These are phyloP conservation scores for Tolypocladium tropicale DNA, from an alignment of 2,329 filamentous ascomycete genomes.

Conservation along the genomic window DNA sequence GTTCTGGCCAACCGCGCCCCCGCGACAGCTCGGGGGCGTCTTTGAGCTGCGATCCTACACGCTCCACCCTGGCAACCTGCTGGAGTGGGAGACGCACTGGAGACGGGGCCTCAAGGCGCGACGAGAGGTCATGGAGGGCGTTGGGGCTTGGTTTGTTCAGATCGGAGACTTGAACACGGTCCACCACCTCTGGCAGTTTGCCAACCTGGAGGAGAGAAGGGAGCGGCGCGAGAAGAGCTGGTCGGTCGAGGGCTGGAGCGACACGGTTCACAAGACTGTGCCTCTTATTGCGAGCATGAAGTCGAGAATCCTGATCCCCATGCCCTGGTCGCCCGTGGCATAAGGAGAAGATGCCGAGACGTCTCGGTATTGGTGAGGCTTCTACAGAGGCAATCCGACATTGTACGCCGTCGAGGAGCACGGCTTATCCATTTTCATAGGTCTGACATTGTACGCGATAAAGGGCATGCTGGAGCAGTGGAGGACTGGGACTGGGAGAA, in stretches of 20 bases:
- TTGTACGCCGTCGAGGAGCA: neutral
- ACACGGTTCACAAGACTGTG: conserved; percentile 97
- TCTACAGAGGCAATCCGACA: neutral
- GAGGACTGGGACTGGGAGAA: neutral
- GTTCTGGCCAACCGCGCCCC: conserved; percentile 94
- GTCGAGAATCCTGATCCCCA: conserved; percentile 82
- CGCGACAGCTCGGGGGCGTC: conserved; percentile 78
- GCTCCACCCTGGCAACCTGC: conserved; percentile 84
- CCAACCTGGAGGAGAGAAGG: conserved; percentile 89
- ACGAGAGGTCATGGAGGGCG: conserved; percentile 95
- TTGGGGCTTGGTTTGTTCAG: conserved; percentile 97
- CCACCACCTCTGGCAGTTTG: conserved; percentile 97
- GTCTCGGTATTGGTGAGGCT: neutral
- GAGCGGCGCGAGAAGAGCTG: conserved; percentile 87
- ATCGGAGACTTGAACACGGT: conserved; percentile 97
- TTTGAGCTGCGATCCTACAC: conserved; percentile 97
- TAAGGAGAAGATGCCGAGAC: conserved; percentile 27
- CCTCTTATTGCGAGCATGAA: conserved; percentile 96
- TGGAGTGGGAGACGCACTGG: conserved; percentile 99
- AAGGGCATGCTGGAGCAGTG: neutral
- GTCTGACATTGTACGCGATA: neutral
- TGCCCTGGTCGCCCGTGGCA: conserved; percentile 92
- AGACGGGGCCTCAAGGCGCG: conserved; percentile 81
- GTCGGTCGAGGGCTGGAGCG: conserved; percentile 89
- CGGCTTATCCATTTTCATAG: neutral